Base-by-base conservation (phyloP, 805 yeast species). In the Ogataea minuta region DNA sequence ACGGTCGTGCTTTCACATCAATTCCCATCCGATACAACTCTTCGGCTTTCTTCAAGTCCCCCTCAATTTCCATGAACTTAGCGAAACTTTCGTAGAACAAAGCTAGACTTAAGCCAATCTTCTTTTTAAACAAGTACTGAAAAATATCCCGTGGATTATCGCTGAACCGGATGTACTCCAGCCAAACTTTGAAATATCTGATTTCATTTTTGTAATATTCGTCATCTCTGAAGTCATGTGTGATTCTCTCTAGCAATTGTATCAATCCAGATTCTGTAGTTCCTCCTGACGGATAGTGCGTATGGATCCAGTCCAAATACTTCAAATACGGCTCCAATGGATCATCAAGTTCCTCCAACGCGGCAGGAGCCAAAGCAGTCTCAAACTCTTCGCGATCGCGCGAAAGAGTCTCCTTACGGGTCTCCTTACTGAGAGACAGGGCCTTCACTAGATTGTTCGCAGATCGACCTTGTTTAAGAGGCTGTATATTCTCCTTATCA, bases 51-150 rank as follows among this genome's bases (percentile, higher is more conserved):
- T 52, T 49, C 31, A 53, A 52, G 40, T 75, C 71, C 14, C 72
- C 71, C 12, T 60, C 62, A 1, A 66, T 31, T 53, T 84, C 95
- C 41, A 83, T 59, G 41, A 64, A 76, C 23, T 71, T 68, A 1
- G 95, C 86, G 63, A 84, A 87, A 44, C 77, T 83, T 55, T 88
- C 96, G 55, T 89, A 91, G 56, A 74, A 89, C 13, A 78, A 52
- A 0, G 96, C 78, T 35, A 87, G 64, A 27, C 68, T 68, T 23
- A 54, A 56, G 1, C 96, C 98, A 24, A 91, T 85, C 33, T 72
- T 77, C 46, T 82, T 79, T 44, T 81, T 75, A 29, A 80, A 76
- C 61, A 91, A 67, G 54, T 81, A 88, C 5, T 76, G 68, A 57
- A 82, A 89, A 2, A 85, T 68, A 38, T 83, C 90, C 28, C 77